Base-by-base conservation (phyloP, 2,329 filamentous ascomycete genomes). In the Fusarium beomiforme region DNA sequence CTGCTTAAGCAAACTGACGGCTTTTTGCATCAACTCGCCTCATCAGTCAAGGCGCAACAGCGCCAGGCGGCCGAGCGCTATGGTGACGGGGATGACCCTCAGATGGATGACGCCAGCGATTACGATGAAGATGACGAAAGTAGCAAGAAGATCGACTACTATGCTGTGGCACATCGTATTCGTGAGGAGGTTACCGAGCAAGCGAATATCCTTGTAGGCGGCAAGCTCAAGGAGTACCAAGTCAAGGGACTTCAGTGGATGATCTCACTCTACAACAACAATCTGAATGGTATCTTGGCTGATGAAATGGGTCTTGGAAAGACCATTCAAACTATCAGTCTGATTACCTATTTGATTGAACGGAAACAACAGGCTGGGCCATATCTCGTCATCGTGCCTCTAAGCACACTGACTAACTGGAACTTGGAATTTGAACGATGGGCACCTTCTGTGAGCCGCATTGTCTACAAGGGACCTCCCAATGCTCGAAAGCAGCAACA, bases 281-380 rank as follows among this genome's bases (percentile, higher is more conserved):
- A 98, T 83, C 89, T 99, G 73, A 99, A 99, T 81, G 96, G 96
- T 88, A 98, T 99, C 73, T 86, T 99, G 76, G 96, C 96, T 64
- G 96, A 99, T 78, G 96, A 99, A 83, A 99, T 99, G 96, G 96
- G 96, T 91, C 93, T 99, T 72, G 96, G 96, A 81, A 99, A 99
- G 85, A 99, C 96, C 1, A 99, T 99, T 76, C 96, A 99, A 83
- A 98, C 96, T 46, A 99, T 99, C 83, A 97, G 93, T 86, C 85
- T 99, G 83, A 93, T 99, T 77, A 98, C 95, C 6, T 97, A 99
- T 79, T 91, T 99, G 69, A 98, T 99, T 74, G 96, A 98, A 85
- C 92, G 90, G 84, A 99, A 99, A 86, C 89, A 92, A 75, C 95
- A 98, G 78, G 90, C 90, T 58, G 96, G 96, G 0, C 96, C 96